Base-by-base conservation (phyloP, 129 eudicot species). In the Tanacetum coccineum region DNA sequence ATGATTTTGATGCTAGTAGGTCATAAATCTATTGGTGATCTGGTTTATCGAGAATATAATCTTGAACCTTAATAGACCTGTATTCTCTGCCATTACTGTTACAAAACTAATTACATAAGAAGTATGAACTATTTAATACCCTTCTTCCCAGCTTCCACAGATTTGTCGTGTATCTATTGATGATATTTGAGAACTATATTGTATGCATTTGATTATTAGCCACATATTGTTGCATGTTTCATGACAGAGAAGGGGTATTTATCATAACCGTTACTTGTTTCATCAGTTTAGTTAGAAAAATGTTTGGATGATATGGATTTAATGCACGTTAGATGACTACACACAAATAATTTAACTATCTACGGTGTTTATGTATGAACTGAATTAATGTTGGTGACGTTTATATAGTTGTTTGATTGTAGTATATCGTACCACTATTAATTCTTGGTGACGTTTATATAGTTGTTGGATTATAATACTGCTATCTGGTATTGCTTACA, bases 311-410 rank as follows among this genome's bases (percentile, higher is more conserved):
- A 42, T 21, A 14, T 54, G n/a, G 11, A 56, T 21, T 30, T 60
- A 71, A 49, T 62, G 62, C 68, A 59, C 61, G 60, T 18, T 47
- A 32, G 36, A 46, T 61, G 7, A 36, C 60, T 48, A 49, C 51
- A 60, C n/a, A 47, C 49, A 47, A 9, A 61, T 19, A 36, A 21
- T 50, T 49, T 48, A 20, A 13, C 52, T 54, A 50, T 71, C 10
- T 30, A 30, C 17, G 60, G 25, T 12, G 17, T 17, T 57, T 57
- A 58, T 60, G 61, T 13, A 47, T 71, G 50, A 30, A 28, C 4
- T 30, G 12, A 48, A 47, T 28, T 47, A 5, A 14, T 69, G 44
- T 55, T 11, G 45, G 19, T 32, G 44, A n/a, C 26, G 6, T 40
- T 39, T 8, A 28, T 13, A 13, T 54, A 12, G 32, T 4, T 18